Evolutionary conservation across 1,284 basidiomycete genomes (phyloP), one percentile per base, ranked within the genome.

Genomic region (Ganoderma lingzhi): DNA sequence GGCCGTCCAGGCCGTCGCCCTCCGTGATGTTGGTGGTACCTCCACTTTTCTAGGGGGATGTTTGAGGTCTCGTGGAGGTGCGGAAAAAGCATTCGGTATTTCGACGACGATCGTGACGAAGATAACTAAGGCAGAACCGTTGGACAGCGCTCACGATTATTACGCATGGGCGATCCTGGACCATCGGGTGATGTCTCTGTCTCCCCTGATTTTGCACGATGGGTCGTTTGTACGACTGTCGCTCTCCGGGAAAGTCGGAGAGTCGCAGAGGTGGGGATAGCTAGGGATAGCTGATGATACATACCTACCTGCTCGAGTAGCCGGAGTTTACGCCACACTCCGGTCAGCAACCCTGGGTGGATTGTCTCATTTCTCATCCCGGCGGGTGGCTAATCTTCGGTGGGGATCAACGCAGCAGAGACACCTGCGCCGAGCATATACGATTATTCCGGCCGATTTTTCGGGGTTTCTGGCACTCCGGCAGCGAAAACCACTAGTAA

Each of bases 301-400:
- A 23, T 23, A 23, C 23, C 1, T 66, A 53, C 68, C 65, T 62
- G 44, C 53, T 62, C 51, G 17, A 37, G 69, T 39, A 72, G 32
- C 65, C 68, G 68, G 71, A 70, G 66, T 66, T 66, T 62, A 30
- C 35, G 39, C 55, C 62, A 59, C 68, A 55, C 42, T 64, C 66
- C 68, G 66, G 1, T 48, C 42, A 59, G 56, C 56, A n/a, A 35
- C 5, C 35, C 23, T 12, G 56, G 8, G 32, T n/a, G 10, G 56
- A 6, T 35, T 39, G 32, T 56, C 17, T 30, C 35, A 59, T 1
- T 10, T 3, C 35, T 35, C 35, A 35, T 58, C 32, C 56, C 23
- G 48, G 48, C 8, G 2, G 30, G 55, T 56, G 55, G 48, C 48
- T 56, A 56, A 56, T 19, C 32, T 32, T 59, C 10, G 30, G 56